Percentiles rank a stretch among this genome's conserved stretches.
Evolutionary conservation across 2,329 filamentous ascomycete genomes (phyloP).

Genomic region (Fragosphaeria purpurea): DNA sequence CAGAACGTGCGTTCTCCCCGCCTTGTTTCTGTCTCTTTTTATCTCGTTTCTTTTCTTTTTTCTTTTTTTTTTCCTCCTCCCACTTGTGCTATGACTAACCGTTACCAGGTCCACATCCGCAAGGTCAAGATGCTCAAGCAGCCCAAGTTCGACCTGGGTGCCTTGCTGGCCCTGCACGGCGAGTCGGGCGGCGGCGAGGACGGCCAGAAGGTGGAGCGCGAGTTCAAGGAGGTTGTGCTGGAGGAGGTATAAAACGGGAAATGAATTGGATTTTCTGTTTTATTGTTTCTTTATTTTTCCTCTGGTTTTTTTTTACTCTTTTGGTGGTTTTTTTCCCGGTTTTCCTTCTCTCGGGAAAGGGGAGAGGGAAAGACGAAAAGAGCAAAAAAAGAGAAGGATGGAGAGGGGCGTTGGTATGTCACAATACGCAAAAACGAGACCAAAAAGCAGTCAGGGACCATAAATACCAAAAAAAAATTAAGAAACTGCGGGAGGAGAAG

Average conservation of each 20-base stretch:
- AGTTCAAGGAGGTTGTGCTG: conserved; percentile 98
- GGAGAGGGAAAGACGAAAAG: background rate
- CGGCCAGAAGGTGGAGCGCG: conserved; percentile 96
- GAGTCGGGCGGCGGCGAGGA: conserved; percentile 91
- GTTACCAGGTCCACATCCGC: conserved; percentile 84
- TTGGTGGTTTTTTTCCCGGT: background rate
- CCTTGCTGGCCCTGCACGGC: conserved; percentile 91
- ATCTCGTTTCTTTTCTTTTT: background rate
- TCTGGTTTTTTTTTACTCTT: conserved; percentile 1
- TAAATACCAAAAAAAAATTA: conserved; percentile 6
- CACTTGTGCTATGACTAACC: background rate
- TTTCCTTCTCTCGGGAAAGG: background rate
- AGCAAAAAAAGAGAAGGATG: conserved; percentile 4
- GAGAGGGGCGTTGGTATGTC: conserved; percentile 10
- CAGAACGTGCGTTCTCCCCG: conserved; percentile 65
- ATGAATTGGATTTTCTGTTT: background rate
- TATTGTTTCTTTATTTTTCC: conserved; percentile 7
- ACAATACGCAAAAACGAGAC: conserved; percentile 4
- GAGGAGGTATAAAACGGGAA: conserved; percentile 78
- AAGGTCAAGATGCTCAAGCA: conserved; percentile 99
- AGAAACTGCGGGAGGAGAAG: background rate
- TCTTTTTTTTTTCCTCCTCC: background rate
- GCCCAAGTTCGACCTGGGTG: conserved; percentile 98
- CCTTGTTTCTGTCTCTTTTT: background rate
- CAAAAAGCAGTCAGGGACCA: conserved; percentile 11